These are phyloP conservation scores for Magnaporthiopsis rhizophila DNA, from an alignment of 2,329 filamentous ascomycete genomes.

Conservation along the genomic window DNA sequence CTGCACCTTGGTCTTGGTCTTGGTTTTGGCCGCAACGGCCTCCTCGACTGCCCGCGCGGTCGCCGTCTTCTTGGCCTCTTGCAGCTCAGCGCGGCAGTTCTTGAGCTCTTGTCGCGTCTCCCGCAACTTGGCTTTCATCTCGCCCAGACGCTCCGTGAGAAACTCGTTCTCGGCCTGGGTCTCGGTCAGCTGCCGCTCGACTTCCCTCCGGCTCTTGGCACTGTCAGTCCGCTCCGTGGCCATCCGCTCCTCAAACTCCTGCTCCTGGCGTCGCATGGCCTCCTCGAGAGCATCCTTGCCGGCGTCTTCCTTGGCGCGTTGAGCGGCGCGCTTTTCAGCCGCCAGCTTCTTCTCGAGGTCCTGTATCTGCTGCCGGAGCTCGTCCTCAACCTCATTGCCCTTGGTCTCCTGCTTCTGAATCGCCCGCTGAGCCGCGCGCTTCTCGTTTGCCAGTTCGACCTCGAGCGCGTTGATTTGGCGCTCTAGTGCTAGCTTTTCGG, in stretches of 20 bases:
- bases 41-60: slow-evolving; percentile 20
- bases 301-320: slow-evolving; percentile 14
- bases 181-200: slow-evolving; percentile 49
- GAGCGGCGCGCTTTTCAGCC: slow-evolving; percentile 18
- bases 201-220: slow-evolving; percentile 25
- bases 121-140: slow-evolving; percentile 61
- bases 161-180: slow-evolving; percentile 54
- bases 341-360: slow-evolving; percentile 34
- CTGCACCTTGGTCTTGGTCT: slow-evolving; percentile 23
- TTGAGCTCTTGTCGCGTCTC: slow-evolving; percentile 67
- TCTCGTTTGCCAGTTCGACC: slow-evolving; percentile 77
- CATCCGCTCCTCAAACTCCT: slow-evolving; percentile 16
- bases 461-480: slow-evolving; percentile 70
- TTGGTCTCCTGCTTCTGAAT: slow-evolving; percentile 24
- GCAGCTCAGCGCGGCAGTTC: slow-evolving; percentile 41
- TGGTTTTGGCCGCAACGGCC: slow-evolving; percentile 5
- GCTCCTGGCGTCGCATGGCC: slow-evolving; percentile 28
- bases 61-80: slow-evolving; percentile 28
- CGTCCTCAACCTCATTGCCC: slow-evolving; percentile 24
- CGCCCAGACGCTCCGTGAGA: slow-evolving; percentile 63
- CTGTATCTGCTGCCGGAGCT: slow-evolving; percentile 21
- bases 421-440: slow-evolving; percentile 55
- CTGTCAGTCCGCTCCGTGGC: slow-evolving; percentile 15
- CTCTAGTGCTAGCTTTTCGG: slow-evolving; percentile 74
- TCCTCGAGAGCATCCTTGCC: slow-evolving; percentile 23